Percentiles rank a stretch among this genome's conserved stretches.
Conservation (phyloP, 1,139 yeast genomes). For the Blastobotrys illinoisensis region DNA sequence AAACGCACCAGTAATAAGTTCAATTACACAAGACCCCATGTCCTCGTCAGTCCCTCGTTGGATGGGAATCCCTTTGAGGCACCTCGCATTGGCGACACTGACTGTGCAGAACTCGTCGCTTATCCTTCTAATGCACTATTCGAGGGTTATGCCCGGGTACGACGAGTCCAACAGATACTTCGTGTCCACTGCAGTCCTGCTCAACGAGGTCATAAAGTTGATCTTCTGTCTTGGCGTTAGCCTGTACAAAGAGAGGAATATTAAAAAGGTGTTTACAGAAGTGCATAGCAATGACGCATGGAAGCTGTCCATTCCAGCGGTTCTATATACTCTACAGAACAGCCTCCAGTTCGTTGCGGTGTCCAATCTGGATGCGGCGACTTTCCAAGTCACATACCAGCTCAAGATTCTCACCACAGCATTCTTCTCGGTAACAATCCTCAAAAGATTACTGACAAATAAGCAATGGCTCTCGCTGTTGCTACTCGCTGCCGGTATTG, state of each 20-base stretch:
- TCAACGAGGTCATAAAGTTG: conserved; percentile 38
- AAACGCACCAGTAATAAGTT: not conserved
- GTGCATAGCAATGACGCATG: conserved; percentile 36
- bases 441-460: conserved; percentile 30
- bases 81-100: conserved; percentile 11
- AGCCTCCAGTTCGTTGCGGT: conserved; percentile 40
- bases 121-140: conserved; percentile 39
- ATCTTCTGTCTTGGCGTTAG: conserved; percentile 30
- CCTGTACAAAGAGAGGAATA: conserved; percentile 14
- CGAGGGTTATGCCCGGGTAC: conserved; percentile 39
- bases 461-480: conserved; percentile 37
- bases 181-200: conserved; percentile 40
- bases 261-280: conserved; percentile 23
- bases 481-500: conserved; percentile 37
- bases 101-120: conserved; percentile 36
- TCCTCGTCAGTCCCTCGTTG: not conserved
- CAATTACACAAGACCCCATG: not conserved
- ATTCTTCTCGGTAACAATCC: conserved; percentile 38
- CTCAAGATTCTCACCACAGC: conserved; percentile 41
- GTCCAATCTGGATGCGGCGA: conserved; percentile 39
- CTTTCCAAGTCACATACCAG: conserved; percentile 41
- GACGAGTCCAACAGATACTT: conserved; percentile 29
- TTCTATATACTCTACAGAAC: conserved; percentile 39
- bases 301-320: conserved; percentile 40
- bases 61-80: conserved; percentile 2